Base-by-base conservation (phyloP, 352 stramenopile species). In the Phytophthora fragariae region DNA sequence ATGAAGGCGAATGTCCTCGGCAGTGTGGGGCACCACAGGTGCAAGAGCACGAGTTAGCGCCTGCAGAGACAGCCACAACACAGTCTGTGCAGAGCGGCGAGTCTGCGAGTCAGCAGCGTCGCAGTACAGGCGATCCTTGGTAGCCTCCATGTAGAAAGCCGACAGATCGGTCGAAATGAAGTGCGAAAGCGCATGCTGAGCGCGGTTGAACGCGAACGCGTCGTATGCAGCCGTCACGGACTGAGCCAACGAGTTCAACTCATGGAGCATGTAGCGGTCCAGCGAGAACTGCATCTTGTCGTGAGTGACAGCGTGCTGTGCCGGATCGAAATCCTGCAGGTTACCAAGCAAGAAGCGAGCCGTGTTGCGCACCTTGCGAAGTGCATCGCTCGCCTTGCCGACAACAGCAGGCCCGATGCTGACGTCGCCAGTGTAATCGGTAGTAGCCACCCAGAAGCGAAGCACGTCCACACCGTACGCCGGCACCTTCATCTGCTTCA, bases 91-190 rank as follows among this genome's bases (percentile, higher is more conserved):
- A 3, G 82, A 77, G 11, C 86, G 80, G 58, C 97, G 94, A 57
- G 93, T 89, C 29, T 73, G 39, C 69, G 96, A 90, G 72, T 98
- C 80, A 9, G 88, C 68, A 14, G 83, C 86, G 35, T 97, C 98
- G 75, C 98, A 98, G 81, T 99, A 99, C 41, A 99, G 77, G 9
- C 97, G 88, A 75, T 99, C 97, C 76, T 99, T 99, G 39, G 93
- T 90, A 17, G 97, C 95, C 78, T 99, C 97, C 75, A 99, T 93
- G 85, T 99, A 99, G 75, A 99, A 99, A 62, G 98, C 98, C 31
- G 97, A 99, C 12, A 99, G 75, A 73, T 99, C 97, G 0, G 91
- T 94, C 29, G 93, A 89, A 76, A 99, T 85, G 62, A 97, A 99
- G 62, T 97, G 88, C 29, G 97, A 84, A 0, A 99, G 50, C 31